Base-by-base conservation (phyloP, 768 basidiomycete genomes). In the Kwoniella botswanensis region DNA sequence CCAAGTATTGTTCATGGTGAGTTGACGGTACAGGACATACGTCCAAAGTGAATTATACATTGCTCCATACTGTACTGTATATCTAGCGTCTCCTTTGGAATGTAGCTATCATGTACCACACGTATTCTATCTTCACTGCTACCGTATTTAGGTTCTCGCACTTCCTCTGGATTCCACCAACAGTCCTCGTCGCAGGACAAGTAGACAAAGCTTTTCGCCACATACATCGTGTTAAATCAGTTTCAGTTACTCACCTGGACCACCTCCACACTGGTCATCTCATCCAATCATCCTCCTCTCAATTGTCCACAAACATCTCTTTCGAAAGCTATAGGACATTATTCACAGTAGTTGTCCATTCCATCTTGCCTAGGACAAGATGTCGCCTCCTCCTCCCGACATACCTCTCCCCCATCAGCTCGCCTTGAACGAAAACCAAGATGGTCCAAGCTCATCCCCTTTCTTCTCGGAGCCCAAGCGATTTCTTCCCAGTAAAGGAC, bases 401-500 rank as follows among this genome's bases (percentile, higher is more conserved):
- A 67, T 67, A 12, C 65, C 65, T 22, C 43, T 67, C 2, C 65
- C 65, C 12, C 65, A 67, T 35, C n/a, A 46, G n/a, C 29, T 67
- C 17, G 65, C 65, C 2, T 7, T 46, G 12, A 4, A 29, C 4
- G 65, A 66, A 60, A 56, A 50, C 7, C 13, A 67, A 58, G 44
- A 52, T 26, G 57, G 24, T 26, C 0, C 10, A 41, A 26, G 26
- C 26, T 26, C 26, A 26, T 26, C 3, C 26, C 26, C 26, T 26
- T 26, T 26, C 26, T 21, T 24, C 11, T 7, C 35, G 18, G 22
- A 7, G 3, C 3, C 17, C 26, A 17, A 13, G 57, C 15, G 43
- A 29, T 67, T 53, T 7, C 4, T 24, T 53, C 26, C 21, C 21
- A 29, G 24, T 11, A 58, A 21, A 50, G 57, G 42, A 17, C 87